Base-by-base conservation (phyloP, 805 yeast species). In the Brettanomyces naardenensis region DNA sequence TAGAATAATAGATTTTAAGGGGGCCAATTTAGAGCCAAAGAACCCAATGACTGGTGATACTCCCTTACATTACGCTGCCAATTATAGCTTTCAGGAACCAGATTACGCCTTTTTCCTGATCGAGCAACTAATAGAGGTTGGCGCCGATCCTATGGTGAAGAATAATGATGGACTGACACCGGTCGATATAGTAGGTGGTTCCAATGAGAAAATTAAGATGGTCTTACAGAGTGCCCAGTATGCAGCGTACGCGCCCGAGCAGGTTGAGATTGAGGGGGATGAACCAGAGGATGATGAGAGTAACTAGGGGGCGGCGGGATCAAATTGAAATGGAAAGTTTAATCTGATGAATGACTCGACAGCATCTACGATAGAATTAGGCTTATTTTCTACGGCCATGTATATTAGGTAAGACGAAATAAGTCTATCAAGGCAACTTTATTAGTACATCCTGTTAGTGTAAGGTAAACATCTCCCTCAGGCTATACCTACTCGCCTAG, bases 91-190 rank as follows among this genome's bases (percentile, higher is more conserved):
- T 33, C 78, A 76, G 19, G 95, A 90, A 53, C 85, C 92, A 0
- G 96, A 85, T 42, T 88, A 82, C 58, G 96, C 95, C 1, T 64
- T 69, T 19, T 85, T 79, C 47, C 67, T 88, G 25, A 75, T 80
- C 10, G 95, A 85, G 51, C 82, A 80, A 55, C 70, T 92, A 44
- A 65, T 92, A 29, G 96, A 89, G 51, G 95, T 94, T 21, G 97
- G 98, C 3, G 80, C 92, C 2, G 92, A 89, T 59, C 85, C 94
- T 3, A 67, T 71, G 35, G 54, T 73, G 14, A 68, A 57, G 45
- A 83, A 83, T 53, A 70, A 68, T 27, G 65, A 68, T 28, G 85
- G 85, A 19, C 71, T 80, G 49, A 84, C 74, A 48, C 95, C 97
- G 5, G 68, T 81, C 28, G 87, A 86, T 47, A 66, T 88, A 42